These are phyloP conservation scores for Saturnispora sanitii DNA, from an alignment of 805 yeast genomes.

Conservation along the genomic window DNA sequence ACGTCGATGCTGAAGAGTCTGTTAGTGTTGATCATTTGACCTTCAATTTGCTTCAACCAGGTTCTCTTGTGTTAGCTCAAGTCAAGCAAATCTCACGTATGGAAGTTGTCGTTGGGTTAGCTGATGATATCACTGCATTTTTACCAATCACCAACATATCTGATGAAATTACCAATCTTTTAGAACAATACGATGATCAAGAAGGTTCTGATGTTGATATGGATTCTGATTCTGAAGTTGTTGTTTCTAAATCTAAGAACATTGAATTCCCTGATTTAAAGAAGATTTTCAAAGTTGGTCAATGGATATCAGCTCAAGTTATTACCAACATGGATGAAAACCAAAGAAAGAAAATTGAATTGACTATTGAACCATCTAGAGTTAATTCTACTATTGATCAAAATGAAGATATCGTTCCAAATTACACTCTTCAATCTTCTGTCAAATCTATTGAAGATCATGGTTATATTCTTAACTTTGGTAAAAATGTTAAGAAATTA, in stretches of 20 bases:
- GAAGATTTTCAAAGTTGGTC: conserved; percentile 56
- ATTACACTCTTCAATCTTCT: conserved; percentile 63
- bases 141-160: conserved; percentile 69
- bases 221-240: conserved; percentile 14
- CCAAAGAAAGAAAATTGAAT: conserved; percentile 51
- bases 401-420: conserved; percentile 54
- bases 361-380: conserved; percentile 63
- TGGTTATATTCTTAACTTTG: conserved; percentile 71
- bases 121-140: conserved; percentile 74
- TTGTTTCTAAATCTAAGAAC: conserved; percentile 19
- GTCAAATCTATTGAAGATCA: conserved; percentile 84
- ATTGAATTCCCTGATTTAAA: conserved; percentile 48
- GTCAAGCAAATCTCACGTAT: conserved; percentile 47
- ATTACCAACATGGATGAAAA: conserved; percentile 35
- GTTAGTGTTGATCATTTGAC: conserved; percentile 52
- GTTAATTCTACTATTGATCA: conserved; percentile 53
- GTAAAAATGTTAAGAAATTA: conserved; percentile 37
- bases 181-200: conserved; percentile 49
- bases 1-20: conserved; percentile 19
- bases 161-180: conserved; percentile 42
- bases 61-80: conserved; percentile 71
- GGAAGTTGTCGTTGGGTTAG: conserved; percentile 61
- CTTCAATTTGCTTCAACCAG: conserved; percentile 57
- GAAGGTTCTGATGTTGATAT: conserved; percentile 32
- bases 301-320: conserved; percentile 81